Percentiles rank a stretch among this genome's conserved stretches.
Conservation (phyloP, 2,329 filamentous ascomycete species). For the Colletotrichum musae region DNA sequence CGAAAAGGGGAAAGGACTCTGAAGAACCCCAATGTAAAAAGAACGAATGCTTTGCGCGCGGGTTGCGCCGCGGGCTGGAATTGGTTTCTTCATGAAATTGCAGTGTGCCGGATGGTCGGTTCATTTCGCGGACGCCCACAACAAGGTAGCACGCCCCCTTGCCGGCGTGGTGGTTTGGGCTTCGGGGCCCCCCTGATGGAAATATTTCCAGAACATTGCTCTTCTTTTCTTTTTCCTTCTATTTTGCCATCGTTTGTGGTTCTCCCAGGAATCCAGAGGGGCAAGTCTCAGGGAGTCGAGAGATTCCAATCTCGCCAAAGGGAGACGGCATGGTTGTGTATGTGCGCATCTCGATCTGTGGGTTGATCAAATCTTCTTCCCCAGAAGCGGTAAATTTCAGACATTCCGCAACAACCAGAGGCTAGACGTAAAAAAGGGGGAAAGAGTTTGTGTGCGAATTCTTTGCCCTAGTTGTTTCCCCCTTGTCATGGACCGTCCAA, state of each 20-base stretch:
- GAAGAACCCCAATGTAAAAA: background rate
- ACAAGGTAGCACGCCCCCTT: too few species aligned
- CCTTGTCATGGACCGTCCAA: background rate
- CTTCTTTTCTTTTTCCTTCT: background rate
- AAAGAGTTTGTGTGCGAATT: background rate
- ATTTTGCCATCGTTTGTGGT: background rate
- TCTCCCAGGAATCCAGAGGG: background rate
- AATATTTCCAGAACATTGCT: background rate
- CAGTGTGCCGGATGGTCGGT: conserved; percentile 9
- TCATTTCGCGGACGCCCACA: background rate
- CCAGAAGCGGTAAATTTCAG: background rate
- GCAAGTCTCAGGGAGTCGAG: background rate
- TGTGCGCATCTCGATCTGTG: background rate
- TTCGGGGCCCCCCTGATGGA: background rate
- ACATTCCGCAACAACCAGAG: background rate
- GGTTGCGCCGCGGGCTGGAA: too few species aligned
- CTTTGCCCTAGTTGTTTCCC: conserved; percentile 1
- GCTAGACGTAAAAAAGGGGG: background rate
- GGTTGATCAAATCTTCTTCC: background rate
- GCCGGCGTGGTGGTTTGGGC: background rate
- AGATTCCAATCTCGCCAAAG: conserved; percentile 1
- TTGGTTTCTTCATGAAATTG: conserved; percentile 1
- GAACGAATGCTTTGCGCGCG: too few species aligned
- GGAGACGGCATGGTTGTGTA: background rate
- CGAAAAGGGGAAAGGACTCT: background rate